A percentile compares a stretch with the other conserved stretches of the same genome.
Evolutionary conservation across 2,329 filamentous ascomycete species (phyloP).

Genomic region (Cryphonectria nitschkei): DNA sequence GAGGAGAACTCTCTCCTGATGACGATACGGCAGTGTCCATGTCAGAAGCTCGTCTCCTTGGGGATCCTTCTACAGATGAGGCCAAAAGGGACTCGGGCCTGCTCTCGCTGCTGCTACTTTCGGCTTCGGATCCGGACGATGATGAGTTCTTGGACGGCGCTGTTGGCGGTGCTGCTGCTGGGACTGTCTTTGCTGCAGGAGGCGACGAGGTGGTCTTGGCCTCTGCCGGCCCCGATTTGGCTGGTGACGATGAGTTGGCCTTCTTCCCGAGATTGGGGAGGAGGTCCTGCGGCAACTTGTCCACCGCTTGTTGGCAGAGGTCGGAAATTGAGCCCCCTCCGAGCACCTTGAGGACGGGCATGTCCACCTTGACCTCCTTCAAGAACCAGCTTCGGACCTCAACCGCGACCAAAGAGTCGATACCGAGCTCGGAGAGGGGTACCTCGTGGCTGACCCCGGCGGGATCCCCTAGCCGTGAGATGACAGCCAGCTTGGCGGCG

Average conservation of each 20-base stretch:
- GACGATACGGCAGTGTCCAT: not conserved
- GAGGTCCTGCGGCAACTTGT: not conserved
- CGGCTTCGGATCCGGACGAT: not conserved
- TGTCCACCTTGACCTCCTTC: slow-evolving; percentile 44
- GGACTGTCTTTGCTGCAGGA: not conserved
- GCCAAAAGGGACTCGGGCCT: not conserved
- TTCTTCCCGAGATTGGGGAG: not conserved
- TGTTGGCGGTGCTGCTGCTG: not conserved
- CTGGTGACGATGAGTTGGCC: not conserved
- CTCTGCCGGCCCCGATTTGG: not conserved
- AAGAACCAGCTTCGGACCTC: slow-evolving; percentile 50
- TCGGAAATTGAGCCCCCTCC: slow-evolving; percentile 15
- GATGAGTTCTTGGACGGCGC: not conserved
- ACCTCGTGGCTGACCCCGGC: not conserved
- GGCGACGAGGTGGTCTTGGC: not conserved
- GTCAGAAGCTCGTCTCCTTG: not conserved
- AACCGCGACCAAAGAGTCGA: slow-evolving; percentile 33
- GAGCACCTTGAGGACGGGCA: slow-evolving; percentile 49
- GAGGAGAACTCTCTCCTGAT: not conserved
- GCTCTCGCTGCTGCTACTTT: not conserved
- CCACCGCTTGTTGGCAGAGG: not conserved
- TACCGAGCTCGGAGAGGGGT: slow-evolving; percentile 29
- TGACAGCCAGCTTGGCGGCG: not conserved
- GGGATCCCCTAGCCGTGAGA: not conserved
- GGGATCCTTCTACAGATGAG: not conserved